Evolutionary conservation across 306 rosid genomes (phyloP).

Genomic region (Betula pendula): DNA sequence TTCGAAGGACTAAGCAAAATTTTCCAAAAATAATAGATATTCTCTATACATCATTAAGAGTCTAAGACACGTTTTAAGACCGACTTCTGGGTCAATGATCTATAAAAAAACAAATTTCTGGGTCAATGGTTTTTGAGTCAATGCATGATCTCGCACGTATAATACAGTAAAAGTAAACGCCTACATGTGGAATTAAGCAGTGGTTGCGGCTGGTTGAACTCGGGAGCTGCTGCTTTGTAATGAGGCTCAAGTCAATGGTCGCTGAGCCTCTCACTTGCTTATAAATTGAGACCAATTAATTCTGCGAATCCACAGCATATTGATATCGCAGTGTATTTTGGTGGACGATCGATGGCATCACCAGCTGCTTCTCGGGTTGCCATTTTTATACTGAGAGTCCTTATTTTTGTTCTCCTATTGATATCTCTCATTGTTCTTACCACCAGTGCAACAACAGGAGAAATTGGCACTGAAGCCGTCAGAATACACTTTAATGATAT

Average conservation of each 20-base stretch:
- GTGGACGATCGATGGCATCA: not conserved
- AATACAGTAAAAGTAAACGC: too few species aligned
- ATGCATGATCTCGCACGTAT: not conserved
- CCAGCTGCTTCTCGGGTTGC: conserved; percentile 37
- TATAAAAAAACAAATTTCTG: too few species aligned
- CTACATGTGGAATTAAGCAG: not conserved
- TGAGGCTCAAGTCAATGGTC: not conserved
- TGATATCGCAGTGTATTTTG: not conserved
- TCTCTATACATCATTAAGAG: too few species aligned
- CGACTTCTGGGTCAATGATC: too few species aligned
- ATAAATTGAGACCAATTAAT: not conserved
- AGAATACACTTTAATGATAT: conserved; percentile 33
- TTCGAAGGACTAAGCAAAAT: too few species aligned
- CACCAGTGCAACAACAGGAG: conserved; percentile 1
- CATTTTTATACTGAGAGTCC: conserved; percentile 45
- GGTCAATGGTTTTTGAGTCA: not conserved
- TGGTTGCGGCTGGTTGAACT: too few species aligned
- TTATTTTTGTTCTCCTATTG: conserved; percentile 45
- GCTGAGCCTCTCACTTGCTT: not conserved
- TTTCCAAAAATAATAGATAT: too few species aligned
- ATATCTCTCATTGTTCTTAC: conserved; percentile 51
- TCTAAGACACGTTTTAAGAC: too few species aligned
- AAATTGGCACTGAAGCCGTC: not conserved
- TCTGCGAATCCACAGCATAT: not conserved
- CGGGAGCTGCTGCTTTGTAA: not conserved